phyloP scores from a whole-genome alignment of 768 basidiomycete genomes.

The Amanita pseudoporphyria region DNA sequence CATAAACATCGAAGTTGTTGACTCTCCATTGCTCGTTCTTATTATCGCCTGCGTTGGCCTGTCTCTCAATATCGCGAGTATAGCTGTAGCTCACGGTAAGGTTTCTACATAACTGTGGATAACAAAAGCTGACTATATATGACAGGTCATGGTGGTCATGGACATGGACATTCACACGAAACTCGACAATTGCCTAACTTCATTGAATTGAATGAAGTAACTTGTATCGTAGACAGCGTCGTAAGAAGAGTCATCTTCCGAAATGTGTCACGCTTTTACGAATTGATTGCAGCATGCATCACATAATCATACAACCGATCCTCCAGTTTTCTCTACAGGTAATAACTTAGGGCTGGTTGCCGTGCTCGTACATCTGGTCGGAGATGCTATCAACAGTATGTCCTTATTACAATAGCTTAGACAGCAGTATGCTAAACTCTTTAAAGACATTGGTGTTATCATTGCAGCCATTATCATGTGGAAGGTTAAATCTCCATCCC shows the following conservation, averaged over 20 bases:
- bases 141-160: slow-evolving; percentile 32
- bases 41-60: slow-evolving; percentile 41
- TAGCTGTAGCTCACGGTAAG: slow-evolving; percentile 38
- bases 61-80: slow-evolving; percentile 37
- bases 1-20: slow-evolving; percentile 33
- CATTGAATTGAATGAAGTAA: slow-evolving; percentile 13
- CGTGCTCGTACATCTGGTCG: slow-evolving; percentile 41
- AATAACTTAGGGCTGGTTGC: slow-evolving; percentile 38
- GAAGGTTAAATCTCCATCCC: slow-evolving; percentile 31
- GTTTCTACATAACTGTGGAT: neutral
- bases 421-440: neutral
- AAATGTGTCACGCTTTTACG: neutral
- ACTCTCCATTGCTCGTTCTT: slow-evolving; percentile 34
- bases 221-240: slow-evolving; percentile 10
- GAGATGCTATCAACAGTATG: slow-evolving; percentile 45
- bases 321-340: slow-evolving; percentile 22
- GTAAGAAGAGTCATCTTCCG: slow-evolving; percentile 3
- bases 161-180: slow-evolving; percentile 18
- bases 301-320: slow-evolving; percentile 38
- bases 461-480: slow-evolving; percentile 40
- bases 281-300: slow-evolving; percentile 29
- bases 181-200: slow-evolving; percentile 6
- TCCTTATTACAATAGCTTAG: neutral
- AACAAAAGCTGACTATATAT: neutral
- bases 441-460: slow-evolving; percentile 44